Evolutionary conservation across 2,329 filamentous ascomycete species (phyloP), one percentile per base, ranked within the genome.

Genomic region (Ophiostoma triangulosporum): DNA sequence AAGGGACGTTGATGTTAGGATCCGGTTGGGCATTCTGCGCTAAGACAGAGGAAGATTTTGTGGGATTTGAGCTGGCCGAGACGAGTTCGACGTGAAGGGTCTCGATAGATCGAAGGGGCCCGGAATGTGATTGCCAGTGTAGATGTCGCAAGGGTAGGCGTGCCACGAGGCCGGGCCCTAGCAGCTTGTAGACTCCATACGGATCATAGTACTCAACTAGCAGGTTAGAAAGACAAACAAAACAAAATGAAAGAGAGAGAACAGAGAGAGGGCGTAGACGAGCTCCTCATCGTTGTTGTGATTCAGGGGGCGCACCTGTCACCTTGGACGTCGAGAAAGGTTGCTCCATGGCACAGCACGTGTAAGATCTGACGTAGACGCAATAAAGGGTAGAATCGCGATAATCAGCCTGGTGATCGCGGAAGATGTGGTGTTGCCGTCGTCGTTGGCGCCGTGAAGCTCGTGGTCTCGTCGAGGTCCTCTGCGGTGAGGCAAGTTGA

Each of bases 131-230:
- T 67, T 97, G 94, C 93, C 93, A 98, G 64, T 97, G 88, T 46
- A 98, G 80, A 63, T 97, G 94, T 59, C 83, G 85, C 35, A 98
- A 75, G 32, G 93, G 93, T 0, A 97, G 76, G 53, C 87, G 84
- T 40, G 85, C 75, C 38, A 86, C 75, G 55, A 98, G 74, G 55
- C 90, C 82, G 3, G 87, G 81, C 11, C 85, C 83, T 43, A 97
- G 73, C 51, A 91, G 77, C 56, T 87, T 82, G 69, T 91, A 97
- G 58, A 97, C 78, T 63, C 86, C 84, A 65, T 88, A 86, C 52
- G 93, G 91, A 70, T 98, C 93, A 71, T 86, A 88, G 71, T 95
- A 98, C 74, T 97, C 90, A 72, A 96, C 89, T 95, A 62, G 14
- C 6, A 45, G 8, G 36, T 31, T 24, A 32, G 40, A 7, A 6